Base-by-base conservation (phyloP, 2,329 filamentous ascomycete genomes). In the Sclerotinia spermophila region DNA sequence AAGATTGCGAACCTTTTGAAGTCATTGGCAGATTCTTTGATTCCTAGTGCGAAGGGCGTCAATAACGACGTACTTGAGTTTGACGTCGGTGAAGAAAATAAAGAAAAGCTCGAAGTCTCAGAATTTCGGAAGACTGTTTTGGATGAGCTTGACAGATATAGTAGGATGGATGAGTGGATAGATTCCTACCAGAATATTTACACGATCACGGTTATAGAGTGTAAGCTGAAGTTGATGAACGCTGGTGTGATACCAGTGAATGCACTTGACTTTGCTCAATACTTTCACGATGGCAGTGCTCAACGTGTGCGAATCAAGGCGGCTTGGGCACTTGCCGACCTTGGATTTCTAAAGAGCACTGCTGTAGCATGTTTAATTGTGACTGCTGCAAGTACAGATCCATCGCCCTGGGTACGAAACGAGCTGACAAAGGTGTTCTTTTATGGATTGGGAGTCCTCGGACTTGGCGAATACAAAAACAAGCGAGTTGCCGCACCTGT, bases 1-100 rank as follows among this genome's bases (percentile, higher is more conserved):
- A 99, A 97, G 78, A 88, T 99, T 68, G 89, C 93, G 11, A 91
- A 86, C 33, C 84, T 99, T 35, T 91, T 99, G 83, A 83, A 85
- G 56, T 84, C 86, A 0, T 80, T 90, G 38, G 85, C 88, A 1
- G 84, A 84, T 0, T 88, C 86, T n/a, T 81, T 89, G 38, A 84
- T 90, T 64, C 84, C 85, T 0, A 79, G 82, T 56, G 81, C 82
- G 67, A 62, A 68, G 60, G 56, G 66, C 15, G 70, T 75, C 35
- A 78, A 77, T 67, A 80, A 80, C n/a, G 73, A 74, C 42, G 72
- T 72, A 51, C 59, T 77, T 75, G 75, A 69, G 79, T 80, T 55
- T 81, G 84, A 73, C 75, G 82, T 79, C 19, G 82, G 82, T 70
- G 78, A 82, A 61, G 79, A 83, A 30, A 79, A 83, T 24, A 82